These are phyloP conservation scores for Iberis pinnata DNA, from an alignment of 345 rosid species.

Conservation along the genomic window DNA sequence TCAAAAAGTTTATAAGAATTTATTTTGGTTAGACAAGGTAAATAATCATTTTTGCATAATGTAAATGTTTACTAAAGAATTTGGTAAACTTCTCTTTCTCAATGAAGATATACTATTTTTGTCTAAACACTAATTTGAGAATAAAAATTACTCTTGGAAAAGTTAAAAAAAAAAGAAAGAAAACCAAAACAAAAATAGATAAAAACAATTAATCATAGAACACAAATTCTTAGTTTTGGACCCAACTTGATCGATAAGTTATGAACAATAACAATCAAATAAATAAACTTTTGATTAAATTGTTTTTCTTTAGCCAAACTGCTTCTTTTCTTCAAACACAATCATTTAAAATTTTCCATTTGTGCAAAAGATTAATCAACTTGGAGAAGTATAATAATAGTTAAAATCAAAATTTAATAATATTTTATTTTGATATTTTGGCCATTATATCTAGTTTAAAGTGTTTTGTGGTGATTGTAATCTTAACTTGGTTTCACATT, in stretches of 20 bases:
- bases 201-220: too few species aligned
- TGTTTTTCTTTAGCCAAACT: slow-evolving; percentile 12
- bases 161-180: too few species aligned
- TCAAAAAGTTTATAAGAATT: too few species aligned
- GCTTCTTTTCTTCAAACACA: slow-evolving; percentile 34
- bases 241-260: too few species aligned
- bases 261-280: too few species aligned
- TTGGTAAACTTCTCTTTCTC: slow-evolving; percentile 18
- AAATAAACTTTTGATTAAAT: slow-evolving; percentile 22
- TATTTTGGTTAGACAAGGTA: slow-evolving; percentile 20
- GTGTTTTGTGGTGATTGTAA: background rate
- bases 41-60: background rate
- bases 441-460: background rate
- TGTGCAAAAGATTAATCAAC: slow-evolving; percentile 8
- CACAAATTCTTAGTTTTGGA: too few species aligned
- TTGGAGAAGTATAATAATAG: background rate
- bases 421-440: background rate
- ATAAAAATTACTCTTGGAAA: too few species aligned
- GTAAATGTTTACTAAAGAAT: slow-evolving; percentile 15
- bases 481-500: slow-evolving; percentile 14
- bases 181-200: too few species aligned
- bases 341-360: background rate
- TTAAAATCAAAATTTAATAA: slow-evolving; percentile 5
- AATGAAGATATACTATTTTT: slow-evolving; percentile 16
- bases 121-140: too few species aligned